Evolutionary conservation across 2,329 filamentous ascomycete species (phyloP).

Genomic region (Coleophoma cylindrospora): DNA sequence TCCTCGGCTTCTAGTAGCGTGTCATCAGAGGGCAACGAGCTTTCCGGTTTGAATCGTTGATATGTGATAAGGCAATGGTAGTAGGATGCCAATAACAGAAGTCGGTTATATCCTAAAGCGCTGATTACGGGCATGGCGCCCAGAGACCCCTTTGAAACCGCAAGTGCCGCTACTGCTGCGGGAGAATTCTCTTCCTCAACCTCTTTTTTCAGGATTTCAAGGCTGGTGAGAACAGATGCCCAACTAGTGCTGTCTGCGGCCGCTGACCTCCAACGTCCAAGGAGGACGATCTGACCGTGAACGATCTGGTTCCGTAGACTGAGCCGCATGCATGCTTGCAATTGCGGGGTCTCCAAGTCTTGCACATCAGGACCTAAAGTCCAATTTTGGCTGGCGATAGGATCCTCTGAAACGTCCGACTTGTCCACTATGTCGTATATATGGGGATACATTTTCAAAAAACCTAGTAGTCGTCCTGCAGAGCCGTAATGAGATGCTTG

Average conservation of each 20-base stretch:
- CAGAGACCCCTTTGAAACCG: not conserved
- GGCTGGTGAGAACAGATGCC: not conserved
- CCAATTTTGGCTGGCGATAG: too few species aligned
- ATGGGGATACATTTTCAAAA: not conserved
- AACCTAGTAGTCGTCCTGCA: not conserved
- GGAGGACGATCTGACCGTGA: not conserved
- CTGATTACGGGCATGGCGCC: not conserved
- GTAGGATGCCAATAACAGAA: not conserved
- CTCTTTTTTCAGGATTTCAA: not conserved
- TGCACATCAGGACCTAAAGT: not conserved
- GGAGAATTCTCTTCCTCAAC: not conserved
- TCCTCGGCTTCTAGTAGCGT: not conserved
- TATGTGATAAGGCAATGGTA: not conserved
- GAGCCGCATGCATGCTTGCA: not conserved
- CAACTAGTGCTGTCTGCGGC: not conserved
- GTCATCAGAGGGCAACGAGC: not conserved
- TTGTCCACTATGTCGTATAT: not conserved
- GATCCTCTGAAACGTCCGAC: not conserved
- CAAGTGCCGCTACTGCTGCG: not conserved
- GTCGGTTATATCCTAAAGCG: conserved; percentile 4
- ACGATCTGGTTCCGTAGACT: not conserved
- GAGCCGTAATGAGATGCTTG: not conserved
- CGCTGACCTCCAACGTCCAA: not conserved
- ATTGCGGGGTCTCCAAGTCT: not conserved
- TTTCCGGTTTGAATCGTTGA: not conserved